Conservation (phyloP, 441 rosid genomes). For the Raphanus hybrid region DNA sequence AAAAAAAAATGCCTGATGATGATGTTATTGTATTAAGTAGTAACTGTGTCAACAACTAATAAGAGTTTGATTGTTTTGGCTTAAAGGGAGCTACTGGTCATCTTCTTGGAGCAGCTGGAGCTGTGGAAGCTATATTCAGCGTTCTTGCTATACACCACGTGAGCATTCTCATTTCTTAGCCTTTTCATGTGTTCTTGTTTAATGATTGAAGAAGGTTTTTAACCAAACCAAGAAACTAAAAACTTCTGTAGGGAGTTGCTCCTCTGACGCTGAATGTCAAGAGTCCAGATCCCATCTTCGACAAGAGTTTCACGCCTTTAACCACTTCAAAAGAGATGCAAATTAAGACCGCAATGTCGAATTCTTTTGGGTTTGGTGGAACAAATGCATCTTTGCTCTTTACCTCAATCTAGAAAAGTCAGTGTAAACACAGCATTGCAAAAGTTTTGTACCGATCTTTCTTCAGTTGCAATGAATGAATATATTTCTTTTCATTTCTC, state of each 20-base stretch:
- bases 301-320: slow-evolving; percentile 66
- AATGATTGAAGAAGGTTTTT: slow-evolving; percentile 1
- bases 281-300: slow-evolving; percentile 83
- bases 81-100: slow-evolving; percentile 92
- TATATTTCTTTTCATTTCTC: neutral
- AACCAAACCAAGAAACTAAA: neutral
- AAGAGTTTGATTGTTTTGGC: slow-evolving; percentile 13
- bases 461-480: neutral
- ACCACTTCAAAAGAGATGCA: slow-evolving; percentile 69
- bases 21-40: neutral
- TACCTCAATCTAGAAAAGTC: slow-evolving; percentile 41
- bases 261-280: slow-evolving; percentile 80
- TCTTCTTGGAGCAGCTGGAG: slow-evolving; percentile 98
- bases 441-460: neutral
- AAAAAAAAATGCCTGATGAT: neutral
- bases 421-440: slow-evolving; percentile 7
- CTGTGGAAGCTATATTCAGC: slow-evolving; percentile 86
- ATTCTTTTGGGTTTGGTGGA: slow-evolving; percentile 96
- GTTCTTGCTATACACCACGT: slow-evolving; percentile 78
- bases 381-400: slow-evolving; percentile 83
- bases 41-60: neutral
- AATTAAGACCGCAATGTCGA: slow-evolving; percentile 72
- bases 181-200: slow-evolving; percentile 2
- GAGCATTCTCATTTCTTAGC: slow-evolving; percentile 38
- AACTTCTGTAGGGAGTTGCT: slow-evolving; percentile 71